A percentile compares a stretch with the other conserved stretches of the same genome.
phyloP scores from a whole-genome alignment of 2,329 filamentous ascomycete genomes.

The Ophiostoma tasmaniense region DNA sequence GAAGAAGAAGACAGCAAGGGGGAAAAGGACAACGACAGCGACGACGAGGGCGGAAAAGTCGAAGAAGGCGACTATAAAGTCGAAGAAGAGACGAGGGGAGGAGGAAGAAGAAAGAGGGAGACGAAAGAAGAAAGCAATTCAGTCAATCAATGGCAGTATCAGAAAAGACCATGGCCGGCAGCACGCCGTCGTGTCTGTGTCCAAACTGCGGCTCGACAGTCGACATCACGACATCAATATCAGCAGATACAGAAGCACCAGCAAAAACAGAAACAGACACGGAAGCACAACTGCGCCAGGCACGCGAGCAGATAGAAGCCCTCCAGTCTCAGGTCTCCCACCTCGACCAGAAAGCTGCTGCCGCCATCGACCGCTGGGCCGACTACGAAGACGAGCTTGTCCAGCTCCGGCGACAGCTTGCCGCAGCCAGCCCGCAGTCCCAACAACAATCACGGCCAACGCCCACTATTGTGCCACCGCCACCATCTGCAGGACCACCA shows the following conservation, averaged over 20 bases:
- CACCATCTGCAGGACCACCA: constrained; percentile 22
- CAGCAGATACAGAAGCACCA: neutral
- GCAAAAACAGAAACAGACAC: neutral
- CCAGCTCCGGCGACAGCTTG: constrained; percentile 38
- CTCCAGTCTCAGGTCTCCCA: constrained; percentile 62
- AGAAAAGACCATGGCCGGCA: neutral
- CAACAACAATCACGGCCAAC: neutral
- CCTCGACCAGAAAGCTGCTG: constrained; percentile 62
- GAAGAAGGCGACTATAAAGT: neutral
- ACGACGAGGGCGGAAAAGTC: neutral
- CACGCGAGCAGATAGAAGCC: constrained; percentile 56
- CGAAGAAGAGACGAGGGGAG: neutral
- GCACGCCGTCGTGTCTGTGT: constrained; percentile 14
- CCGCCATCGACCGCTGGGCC: constrained; percentile 56
- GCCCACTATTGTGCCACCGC: constrained; percentile 23
- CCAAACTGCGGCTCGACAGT: constrained; percentile 19
- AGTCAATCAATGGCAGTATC: constrained; percentile 1
- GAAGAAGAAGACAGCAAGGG: neutral
- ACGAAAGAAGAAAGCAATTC: neutral
- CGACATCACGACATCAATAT: neutral
- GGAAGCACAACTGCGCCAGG: constrained; percentile 37
- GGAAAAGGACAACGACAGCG: neutral
- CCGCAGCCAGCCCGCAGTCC: constrained; percentile 10
- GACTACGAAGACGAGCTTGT: constrained; percentile 75
- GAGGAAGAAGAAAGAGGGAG: neutral